phyloP scores from a whole-genome alignment of 2,329 filamentous ascomycete species.

The Cladophialophora immunda region DNA sequence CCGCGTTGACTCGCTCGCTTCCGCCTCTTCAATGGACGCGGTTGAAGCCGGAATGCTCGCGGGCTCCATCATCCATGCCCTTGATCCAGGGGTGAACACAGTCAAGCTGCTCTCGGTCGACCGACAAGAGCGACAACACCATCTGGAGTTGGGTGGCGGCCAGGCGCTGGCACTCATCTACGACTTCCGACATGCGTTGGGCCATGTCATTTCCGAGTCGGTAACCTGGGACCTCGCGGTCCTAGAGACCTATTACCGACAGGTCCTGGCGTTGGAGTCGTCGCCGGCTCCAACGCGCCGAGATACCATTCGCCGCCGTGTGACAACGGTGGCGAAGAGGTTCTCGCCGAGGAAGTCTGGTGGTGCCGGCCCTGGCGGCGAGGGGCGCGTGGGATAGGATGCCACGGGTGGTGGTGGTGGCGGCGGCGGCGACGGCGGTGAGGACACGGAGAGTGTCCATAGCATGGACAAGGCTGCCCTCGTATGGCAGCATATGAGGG shows the following conservation, averaged over 20 bases:
- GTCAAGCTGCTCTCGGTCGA: conserved; percentile 16
- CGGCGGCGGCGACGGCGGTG: neutral
- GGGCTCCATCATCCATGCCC: conserved; percentile 20
- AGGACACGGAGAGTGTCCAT: conserved; percentile 21
- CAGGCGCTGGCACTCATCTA: conserved; percentile 27
- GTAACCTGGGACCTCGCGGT: conserved; percentile 17
- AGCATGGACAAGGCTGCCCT: conserved; percentile 23
- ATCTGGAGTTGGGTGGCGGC: conserved; percentile 6
- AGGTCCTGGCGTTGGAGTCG: neutral
- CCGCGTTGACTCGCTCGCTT: conserved; percentile 8
- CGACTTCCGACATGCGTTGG: conserved; percentile 24
- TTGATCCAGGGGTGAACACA: conserved; percentile 22
- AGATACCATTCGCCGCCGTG: conserved; percentile 12
- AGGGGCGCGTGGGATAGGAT: conserved; percentile 8
- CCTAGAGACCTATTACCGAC: conserved; percentile 25
- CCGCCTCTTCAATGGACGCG: conserved; percentile 3
- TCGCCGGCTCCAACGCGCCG: neutral
- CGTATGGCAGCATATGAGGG: conserved; percentile 30
- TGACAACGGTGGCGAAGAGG: conserved; percentile 20
- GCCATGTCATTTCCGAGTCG: conserved; percentile 2
- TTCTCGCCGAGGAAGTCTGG: conserved; percentile 22
- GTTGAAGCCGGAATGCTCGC: conserved; percentile 5
- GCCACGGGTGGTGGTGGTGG: conserved; percentile 9
- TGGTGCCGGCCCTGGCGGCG: neutral
- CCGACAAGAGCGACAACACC: neutral